A percentile compares a stretch with the other conserved stretches of the same genome.
Evolutionary conservation across 2,329 filamentous ascomycete genomes (phyloP).

Genomic region (Grosmannia penicillata): DNA sequence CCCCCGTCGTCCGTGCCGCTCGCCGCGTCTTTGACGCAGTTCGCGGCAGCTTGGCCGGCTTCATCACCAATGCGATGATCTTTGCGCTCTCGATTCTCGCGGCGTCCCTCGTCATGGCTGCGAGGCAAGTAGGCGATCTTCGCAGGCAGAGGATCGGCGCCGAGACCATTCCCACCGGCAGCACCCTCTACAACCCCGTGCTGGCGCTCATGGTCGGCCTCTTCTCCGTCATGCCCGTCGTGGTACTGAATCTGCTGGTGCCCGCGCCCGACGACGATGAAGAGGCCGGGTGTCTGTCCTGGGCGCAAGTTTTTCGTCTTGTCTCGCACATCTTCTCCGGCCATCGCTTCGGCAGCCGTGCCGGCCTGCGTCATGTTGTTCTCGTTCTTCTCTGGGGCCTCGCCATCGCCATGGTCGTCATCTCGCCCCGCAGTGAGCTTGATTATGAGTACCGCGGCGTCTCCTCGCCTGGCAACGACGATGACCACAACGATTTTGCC

Average conservation of each 20-base stretch:
- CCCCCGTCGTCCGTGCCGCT: not conserved
- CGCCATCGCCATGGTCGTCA: constrained; percentile 4
- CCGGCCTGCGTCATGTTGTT: constrained; percentile 7
- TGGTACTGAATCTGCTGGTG: constrained; percentile 8
- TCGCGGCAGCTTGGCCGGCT: constrained; percentile 14
- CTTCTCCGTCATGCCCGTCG: constrained; percentile 6
- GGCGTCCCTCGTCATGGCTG: constrained; percentile 9
- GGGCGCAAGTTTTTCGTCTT: no score
- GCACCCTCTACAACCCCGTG: constrained; percentile 10
- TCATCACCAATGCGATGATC: constrained; percentile 7
- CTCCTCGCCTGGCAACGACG: constrained; percentile 1
- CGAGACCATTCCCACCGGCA: constrained; percentile 5
- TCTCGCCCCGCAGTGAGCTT: constrained; percentile 8
- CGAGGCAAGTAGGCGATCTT: not conserved
- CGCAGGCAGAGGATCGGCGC: not conserved
- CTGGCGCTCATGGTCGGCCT: constrained; percentile 8
- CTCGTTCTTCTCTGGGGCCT: constrained; percentile 9
- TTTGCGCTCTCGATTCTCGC: constrained; percentile 9
- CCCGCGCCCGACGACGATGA: constrained; percentile 1
- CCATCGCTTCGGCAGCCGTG: constrained; percentile 1
- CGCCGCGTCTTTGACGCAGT: constrained; percentile 14
- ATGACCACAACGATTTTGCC: constrained; percentile 1
- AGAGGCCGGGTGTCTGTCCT: not conserved
- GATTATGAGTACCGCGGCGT: constrained; percentile 5
- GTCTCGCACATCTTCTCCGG: not conserved